Percentiles rank a stretch among this genome's conserved stretches.
Evolutionary conservation across 2,329 filamentous ascomycete genomes (phyloP).

Genomic region (Ascosphaera acerosa): DNA sequence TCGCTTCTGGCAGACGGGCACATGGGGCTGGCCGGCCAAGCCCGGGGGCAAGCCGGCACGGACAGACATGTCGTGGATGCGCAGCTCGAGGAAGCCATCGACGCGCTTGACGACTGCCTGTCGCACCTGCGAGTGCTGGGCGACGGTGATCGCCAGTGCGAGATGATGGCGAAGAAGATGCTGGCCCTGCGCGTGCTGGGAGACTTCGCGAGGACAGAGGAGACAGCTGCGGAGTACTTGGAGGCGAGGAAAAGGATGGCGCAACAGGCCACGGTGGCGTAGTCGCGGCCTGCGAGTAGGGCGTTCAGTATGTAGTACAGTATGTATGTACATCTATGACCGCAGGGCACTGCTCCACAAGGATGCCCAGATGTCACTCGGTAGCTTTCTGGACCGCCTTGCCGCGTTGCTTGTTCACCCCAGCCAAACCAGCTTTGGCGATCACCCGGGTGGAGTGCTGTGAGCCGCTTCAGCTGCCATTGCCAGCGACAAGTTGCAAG

Average conservation of each 20-base stretch:
- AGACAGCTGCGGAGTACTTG: constrained; percentile 40
- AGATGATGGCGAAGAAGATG: constrained; percentile 62
- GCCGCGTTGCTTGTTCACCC: no score
- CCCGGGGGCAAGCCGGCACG: constrained; percentile 29
- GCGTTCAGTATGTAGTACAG: no score
- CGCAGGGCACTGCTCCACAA: no score
- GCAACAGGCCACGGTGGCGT: neutral
- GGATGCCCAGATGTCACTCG: no score
- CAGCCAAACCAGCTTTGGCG: no score
- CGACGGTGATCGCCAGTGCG: constrained; percentile 44
- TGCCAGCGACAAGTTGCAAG: no score
- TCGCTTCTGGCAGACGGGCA: constrained; percentile 47
- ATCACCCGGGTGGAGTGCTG: no score
- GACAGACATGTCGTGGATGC: constrained; percentile 6
- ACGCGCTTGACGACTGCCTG: neutral
- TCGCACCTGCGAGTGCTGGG: constrained; percentile 21
- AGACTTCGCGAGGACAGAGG: constrained; percentile 36
- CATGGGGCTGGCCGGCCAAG: constrained; percentile 45
- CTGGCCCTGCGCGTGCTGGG: constrained; percentile 46
- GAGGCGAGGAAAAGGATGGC: constrained; percentile 22
- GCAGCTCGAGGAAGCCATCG: constrained; percentile 4
- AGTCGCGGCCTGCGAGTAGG: no score
- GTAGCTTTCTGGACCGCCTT: no score
- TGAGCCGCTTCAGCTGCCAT: no score
- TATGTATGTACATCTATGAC: no score